Base-by-base conservation (phyloP, 306 rosid genomes). In the Sindora glabra region DNA sequence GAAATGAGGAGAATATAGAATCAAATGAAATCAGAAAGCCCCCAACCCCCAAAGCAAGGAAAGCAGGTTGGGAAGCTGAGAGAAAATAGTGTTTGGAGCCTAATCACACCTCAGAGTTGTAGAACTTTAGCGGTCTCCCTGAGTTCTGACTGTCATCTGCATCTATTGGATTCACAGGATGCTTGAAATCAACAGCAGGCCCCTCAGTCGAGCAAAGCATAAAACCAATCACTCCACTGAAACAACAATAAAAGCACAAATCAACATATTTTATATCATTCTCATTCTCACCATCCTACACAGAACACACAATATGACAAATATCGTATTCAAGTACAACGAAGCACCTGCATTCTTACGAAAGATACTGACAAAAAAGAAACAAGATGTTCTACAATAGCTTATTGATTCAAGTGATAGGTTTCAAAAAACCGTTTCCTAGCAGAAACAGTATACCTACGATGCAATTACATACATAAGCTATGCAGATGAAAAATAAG, bases 201-300 rank as follows among this genome's bases (percentile, higher is more conserved):
- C 99, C 99, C 84, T 84, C 95, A 5, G 99, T 94, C n/a, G 99
- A 86, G 71, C 99, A 94, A 41, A 94, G 89, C 99, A 94, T 94
- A 69, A 94, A 94, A 65, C 99, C 99, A 70, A 94, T 94, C 82
- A 94, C 90, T 54, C 99, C 99, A 68, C 99, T 94, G 94, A 73
- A 67, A 78, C 48, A 54, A 13, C 49, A 17, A 52, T 19, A 61
- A 63, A 66, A 63, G 67, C 38, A 50, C n/a, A 12, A 56, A 59
- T 55, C 10, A 79, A 47, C 65, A 47, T 25, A 40, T 26, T 57
- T 25, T 47, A 18, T 52, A 36, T 53, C 6, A 54, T 19, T 18
- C n/a, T n/a, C n/a, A 22, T 40, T 51, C 60, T 40, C 19, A 10
- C 6, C 17, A 48, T 53, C 46, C n/a, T 12, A 36, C 16, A 32